These are phyloP conservation scores for Alternaria brassicicola DNA, from an alignment of 2,329 filamentous ascomycete species.

Conservation along the genomic window DNA sequence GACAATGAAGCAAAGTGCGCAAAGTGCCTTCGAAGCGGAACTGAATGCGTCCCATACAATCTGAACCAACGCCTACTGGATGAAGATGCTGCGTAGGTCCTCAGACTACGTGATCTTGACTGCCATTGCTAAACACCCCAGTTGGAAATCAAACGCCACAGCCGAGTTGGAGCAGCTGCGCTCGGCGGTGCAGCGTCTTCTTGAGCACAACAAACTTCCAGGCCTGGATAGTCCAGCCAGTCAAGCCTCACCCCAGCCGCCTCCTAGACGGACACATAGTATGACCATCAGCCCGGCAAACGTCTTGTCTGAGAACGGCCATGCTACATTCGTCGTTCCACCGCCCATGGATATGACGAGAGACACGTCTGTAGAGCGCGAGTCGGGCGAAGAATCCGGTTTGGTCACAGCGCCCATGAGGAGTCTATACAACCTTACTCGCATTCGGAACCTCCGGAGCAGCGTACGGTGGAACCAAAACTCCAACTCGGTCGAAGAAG, in stretches of 20 bases:
- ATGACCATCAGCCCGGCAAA: conserved; percentile 33
- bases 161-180: conserved; percentile 34
- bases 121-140: conserved; percentile 1
- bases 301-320: conserved; percentile 31
- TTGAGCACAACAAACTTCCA: conserved; percentile 36
- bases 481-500: conserved; percentile 34
- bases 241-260: conserved; percentile 19
- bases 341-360: conserved; percentile 44
- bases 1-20: conserved; percentile 41
- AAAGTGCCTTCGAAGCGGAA: conserved; percentile 56
- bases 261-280: conserved; percentile 12
- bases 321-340: conserved; percentile 31
- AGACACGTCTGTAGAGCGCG: conserved; percentile 40
- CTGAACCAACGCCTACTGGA: conserved; percentile 41
- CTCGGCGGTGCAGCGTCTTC: conserved; percentile 35
- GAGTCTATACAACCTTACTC: conserved; percentile 43
- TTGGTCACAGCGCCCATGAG: conserved; percentile 43
- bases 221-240: conserved; percentile 23
- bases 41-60: conserved; percentile 79
- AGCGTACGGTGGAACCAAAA: conserved; percentile 32
- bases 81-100: conserved; percentile 40
- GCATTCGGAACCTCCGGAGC: conserved; percentile 42
- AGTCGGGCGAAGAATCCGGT: conserved; percentile 34
- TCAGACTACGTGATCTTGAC: not conserved
- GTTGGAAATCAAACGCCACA: conserved; percentile 43